Conservation (phyloP, 306 rosid genomes). For the Prosopis cineraria region DNA sequence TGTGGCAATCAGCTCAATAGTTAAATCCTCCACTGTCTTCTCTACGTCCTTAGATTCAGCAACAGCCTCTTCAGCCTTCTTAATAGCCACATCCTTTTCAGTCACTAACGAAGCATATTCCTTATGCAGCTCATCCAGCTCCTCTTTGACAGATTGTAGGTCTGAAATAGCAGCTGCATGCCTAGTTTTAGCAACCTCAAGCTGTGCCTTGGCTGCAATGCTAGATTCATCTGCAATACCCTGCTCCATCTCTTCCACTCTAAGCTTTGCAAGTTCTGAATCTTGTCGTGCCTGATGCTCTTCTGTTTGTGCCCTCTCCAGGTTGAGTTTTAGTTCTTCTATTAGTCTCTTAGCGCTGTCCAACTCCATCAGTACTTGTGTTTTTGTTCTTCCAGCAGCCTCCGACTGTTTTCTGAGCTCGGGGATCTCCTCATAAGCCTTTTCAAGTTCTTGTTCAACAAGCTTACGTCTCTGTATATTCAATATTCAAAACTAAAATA, state of each 20-base stretch:
- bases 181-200: constrained; percentile 96
- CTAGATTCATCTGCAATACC: constrained; percentile 97
- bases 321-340: constrained; percentile 91
- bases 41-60: constrained; percentile 87
- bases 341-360: constrained; percentile 84
- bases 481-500: constrained; percentile 31
- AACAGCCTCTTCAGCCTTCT: constrained; percentile 84
- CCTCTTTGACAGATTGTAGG: constrained; percentile 77
- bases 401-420: constrained; percentile 68
- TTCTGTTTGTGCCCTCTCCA: constrained; percentile 96
- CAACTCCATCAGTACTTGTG: constrained; percentile 69
- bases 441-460: constrained; percentile 89
- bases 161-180: constrained; percentile 76
- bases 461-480: constrained; percentile 72
- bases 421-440: constrained; percentile 76
- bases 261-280: constrained; percentile 94
- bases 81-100: constrained; percentile 71
- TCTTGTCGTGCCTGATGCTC: constrained; percentile 95
- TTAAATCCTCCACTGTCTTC: constrained; percentile 89
- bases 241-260: constrained; percentile 99
- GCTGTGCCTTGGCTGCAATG: constrained; percentile 97
- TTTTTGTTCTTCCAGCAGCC: constrained; percentile 64
- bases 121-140: constrained; percentile 65
- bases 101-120: constrained; percentile 74
- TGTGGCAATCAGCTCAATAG: constrained; percentile 81